A percentile compares a stretch with the other conserved stretches of the same genome.
These are phyloP conservation scores for Xylariaceae sp. DNA, from an alignment of 2,329 filamentous ascomycete genomes.

Conservation along the genomic window DNA sequence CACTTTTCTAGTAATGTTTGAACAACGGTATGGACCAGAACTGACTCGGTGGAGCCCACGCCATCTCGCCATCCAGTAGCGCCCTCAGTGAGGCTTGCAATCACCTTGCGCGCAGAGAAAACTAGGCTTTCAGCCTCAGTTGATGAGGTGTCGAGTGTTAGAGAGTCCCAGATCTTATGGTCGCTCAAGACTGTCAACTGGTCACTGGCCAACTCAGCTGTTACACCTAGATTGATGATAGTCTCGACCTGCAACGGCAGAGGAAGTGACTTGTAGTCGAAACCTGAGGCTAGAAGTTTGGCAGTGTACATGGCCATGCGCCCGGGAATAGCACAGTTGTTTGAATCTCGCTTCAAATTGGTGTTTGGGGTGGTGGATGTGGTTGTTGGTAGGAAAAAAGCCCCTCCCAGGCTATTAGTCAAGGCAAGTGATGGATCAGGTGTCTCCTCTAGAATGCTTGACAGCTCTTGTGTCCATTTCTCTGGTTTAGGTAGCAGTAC, in stretches of 20 bases:
- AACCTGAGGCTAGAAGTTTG: constrained; percentile 46
- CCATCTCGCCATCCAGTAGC: constrained; percentile 36
- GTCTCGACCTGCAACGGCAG: constrained; percentile 43
- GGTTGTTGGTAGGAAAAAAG: constrained; percentile 56
- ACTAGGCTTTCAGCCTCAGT: constrained; percentile 40
- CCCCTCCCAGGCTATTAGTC: constrained; percentile 67
- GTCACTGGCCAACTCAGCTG: constrained; percentile 48
- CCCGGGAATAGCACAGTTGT: constrained; percentile 67
- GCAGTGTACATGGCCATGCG: constrained; percentile 70
- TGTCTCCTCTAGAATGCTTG: constrained; percentile 44
- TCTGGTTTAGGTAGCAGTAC: constrained; percentile 57
- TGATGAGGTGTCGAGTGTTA: constrained; percentile 32
- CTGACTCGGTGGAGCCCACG: constrained; percentile 28
- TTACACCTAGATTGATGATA: constrained; percentile 47
- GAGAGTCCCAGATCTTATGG: constrained; percentile 42
- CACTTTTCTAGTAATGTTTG: constrained; percentile 41
- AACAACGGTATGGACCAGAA: constrained; percentile 38
- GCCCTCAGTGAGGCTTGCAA: constrained; percentile 31
- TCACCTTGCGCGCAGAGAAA: constrained; percentile 32
- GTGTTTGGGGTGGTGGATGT: constrained; percentile 12
- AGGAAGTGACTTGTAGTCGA: constrained; percentile 36
- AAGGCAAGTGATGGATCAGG: constrained; percentile 66
- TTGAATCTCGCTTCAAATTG: constrained; percentile 52
- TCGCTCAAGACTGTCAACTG: constrained; percentile 44
- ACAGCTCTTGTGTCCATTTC: constrained; percentile 63